These are phyloP conservation scores for Phlebiopsis gigantea DNA, from an alignment of 768 basidiomycete species.

Conservation along the genomic window DNA sequence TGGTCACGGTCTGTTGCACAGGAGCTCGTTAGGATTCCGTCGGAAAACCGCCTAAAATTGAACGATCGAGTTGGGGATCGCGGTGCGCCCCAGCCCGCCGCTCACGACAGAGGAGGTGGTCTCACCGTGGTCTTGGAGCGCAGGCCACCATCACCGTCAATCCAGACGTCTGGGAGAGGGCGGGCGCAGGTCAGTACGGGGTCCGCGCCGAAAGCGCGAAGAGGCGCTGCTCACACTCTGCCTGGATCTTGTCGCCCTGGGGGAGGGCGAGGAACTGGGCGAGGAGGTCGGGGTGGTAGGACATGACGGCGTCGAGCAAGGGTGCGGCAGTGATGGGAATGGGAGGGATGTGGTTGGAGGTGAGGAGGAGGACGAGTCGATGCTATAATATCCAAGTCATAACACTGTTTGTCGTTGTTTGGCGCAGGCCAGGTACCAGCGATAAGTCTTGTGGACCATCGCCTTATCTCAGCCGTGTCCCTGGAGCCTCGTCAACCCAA, in stretches of 20 bases:
- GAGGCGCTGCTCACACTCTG: constrained; percentile 64
- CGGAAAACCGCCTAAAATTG: constrained; percentile 3
- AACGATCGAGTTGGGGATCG: background rate
- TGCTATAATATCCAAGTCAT: constrained; percentile 13
- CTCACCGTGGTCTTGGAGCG: constrained; percentile 94
- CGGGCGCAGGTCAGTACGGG: constrained; percentile 17
- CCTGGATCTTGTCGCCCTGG: constrained; percentile 92
- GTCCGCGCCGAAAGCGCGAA: constrained; percentile 3
- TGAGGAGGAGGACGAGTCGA: constrained; percentile 4
- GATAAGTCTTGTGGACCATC: constrained; percentile 1
- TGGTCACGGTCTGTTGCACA: constrained; percentile 66
- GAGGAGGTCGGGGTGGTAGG: constrained; percentile 80
- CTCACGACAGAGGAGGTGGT: constrained; percentile 10
- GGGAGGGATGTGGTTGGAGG: constrained; percentile 9
- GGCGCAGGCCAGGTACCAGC: constrained; percentile 15
- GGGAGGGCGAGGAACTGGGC: constrained; percentile 83
- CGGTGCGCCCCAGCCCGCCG: background rate
- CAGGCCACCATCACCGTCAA: constrained; percentile 91
- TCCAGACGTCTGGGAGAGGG: constrained; percentile 82
- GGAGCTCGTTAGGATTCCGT: constrained; percentile 9
- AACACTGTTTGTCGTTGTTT: constrained; percentile 20
- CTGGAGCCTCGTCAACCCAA: background rate
- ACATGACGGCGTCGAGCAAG: constrained; percentile 26
- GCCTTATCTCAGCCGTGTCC: constrained; percentile 15
- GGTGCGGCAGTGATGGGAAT: constrained; percentile 2